Evolutionary conservation across 2,329 filamentous ascomycete species (phyloP).

Genomic region (Nemania abortiva): DNA sequence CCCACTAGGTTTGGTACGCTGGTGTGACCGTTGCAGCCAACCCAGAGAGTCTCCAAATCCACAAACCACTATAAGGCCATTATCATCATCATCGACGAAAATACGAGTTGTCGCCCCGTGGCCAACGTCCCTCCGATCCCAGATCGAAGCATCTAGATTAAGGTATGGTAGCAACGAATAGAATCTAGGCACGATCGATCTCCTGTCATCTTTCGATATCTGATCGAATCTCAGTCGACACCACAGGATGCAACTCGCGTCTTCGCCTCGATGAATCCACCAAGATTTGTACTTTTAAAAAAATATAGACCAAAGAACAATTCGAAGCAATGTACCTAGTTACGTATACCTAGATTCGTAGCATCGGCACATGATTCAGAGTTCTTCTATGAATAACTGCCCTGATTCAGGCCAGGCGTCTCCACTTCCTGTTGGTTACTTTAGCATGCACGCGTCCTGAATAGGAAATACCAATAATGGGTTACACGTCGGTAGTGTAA

Average conservation of each 20-base stretch:
- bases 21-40: not conserved
- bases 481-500: constrained; percentile 7
- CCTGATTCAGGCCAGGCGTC: constrained; percentile 12
- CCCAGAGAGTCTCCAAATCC: not conserved
- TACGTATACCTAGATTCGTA: not conserved
- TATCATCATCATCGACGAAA: not conserved
- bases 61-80: not conserved
- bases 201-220: constrained; percentile 25
- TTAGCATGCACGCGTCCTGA: constrained; percentile 46
- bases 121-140: not conserved
- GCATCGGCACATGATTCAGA: constrained; percentile 14
- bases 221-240: constrained; percentile 1
- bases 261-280: not conserved
- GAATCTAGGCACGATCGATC: constrained; percentile 23
- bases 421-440: constrained; percentile 45
- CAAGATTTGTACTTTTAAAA: not conserved
- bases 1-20: not conserved
- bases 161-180: constrained; percentile 14
- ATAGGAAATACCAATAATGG: constrained; percentile 42
- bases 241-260: constrained; percentile 8
- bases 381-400: not conserved
- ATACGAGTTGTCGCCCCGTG: constrained; percentile 18
- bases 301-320: not conserved
- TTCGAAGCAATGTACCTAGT: not conserved
- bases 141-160: constrained; percentile 13